Conservation (phyloP, 108 stramenopile species). For the Skeletonema tropicum region DNA sequence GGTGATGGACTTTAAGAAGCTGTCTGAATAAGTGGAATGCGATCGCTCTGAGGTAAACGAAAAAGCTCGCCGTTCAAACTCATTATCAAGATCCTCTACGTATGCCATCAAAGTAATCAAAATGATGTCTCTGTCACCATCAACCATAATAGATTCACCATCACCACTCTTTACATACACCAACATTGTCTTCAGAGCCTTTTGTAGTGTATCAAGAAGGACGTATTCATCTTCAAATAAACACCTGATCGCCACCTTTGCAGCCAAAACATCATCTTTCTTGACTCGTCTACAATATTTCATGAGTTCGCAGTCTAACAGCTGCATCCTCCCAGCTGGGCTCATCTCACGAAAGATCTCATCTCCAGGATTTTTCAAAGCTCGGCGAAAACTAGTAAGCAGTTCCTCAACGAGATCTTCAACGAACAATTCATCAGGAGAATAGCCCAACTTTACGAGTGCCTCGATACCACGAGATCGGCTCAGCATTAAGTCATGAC, state of each 20-base stretch:
- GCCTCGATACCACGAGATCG: conserved; percentile 50
- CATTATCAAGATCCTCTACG: not conserved
- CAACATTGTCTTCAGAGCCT: conserved; percentile 39
- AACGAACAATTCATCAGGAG: conserved; percentile 51
- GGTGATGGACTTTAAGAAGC: not conserved
- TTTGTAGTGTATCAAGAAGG: not conserved
- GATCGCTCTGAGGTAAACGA: not conserved
- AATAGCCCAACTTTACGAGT: conserved; percentile 39
- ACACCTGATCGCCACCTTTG: conserved; percentile 60
- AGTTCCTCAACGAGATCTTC: conserved; percentile 50
- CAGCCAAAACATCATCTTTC: conserved; percentile 40
- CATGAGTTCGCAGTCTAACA: conserved; percentile 56
- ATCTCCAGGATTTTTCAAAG: conserved; percentile 39
- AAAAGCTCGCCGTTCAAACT: not conserved
- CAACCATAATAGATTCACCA: not conserved
- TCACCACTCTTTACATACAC: not conserved
- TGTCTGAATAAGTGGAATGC: not conserved
- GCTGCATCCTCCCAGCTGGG: conserved; percentile 55
- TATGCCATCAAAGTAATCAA: not conserved
- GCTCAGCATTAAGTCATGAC: conserved; percentile 50
- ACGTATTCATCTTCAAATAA: conserved; percentile 69
- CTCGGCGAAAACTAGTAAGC: conserved; percentile 41
- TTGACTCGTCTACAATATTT: conserved; percentile 19
- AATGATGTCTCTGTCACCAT: not conserved
- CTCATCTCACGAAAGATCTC: conserved; percentile 51